Evolutionary conservation across 257 asterid species (phyloP).

Genomic region (Solanum chiquidenum): DNA sequence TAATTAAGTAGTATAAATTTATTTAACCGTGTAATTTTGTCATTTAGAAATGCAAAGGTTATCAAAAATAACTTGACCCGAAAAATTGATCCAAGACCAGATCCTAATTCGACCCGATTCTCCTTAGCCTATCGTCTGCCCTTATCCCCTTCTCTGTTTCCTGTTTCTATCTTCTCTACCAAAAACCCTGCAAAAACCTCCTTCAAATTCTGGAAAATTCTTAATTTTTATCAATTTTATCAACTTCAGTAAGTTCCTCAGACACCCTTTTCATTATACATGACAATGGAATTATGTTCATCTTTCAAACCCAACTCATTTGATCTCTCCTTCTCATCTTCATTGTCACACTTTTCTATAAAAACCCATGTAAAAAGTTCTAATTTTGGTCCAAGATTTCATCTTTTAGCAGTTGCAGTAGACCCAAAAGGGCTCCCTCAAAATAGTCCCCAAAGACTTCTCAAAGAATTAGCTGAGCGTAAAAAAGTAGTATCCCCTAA

Average conservation of each 20-base stretch:
- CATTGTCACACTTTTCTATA: slow-evolving; percentile 49
- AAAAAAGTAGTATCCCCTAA: slow-evolving; percentile 66
- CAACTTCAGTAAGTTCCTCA: neutral
- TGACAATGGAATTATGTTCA: slow-evolving; percentile 58
- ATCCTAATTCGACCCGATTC: neutral
- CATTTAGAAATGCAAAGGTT: neutral
- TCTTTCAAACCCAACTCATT: slow-evolving; percentile 41
- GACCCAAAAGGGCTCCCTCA: slow-evolving; percentile 83
- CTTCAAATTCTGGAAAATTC: slow-evolving; percentile 1
- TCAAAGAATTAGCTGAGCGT: slow-evolving; percentile 79
- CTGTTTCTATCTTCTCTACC: neutral
- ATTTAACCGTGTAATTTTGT: too few species aligned
- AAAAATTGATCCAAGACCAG: neutral
- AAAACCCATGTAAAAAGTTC: slow-evolving; percentile 46
- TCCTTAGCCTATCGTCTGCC: neutral
- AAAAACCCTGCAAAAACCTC: slow-evolving; percentile 50
- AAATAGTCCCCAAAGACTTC: slow-evolving; percentile 86
- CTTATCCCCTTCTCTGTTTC: slow-evolving; percentile 20
- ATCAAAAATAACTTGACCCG: neutral
- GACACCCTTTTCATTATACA: neutral
- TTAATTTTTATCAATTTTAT: neutral
- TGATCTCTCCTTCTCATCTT: slow-evolving; percentile 64
- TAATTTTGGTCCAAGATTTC: slow-evolving; percentile 11
- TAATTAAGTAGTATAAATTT: too few species aligned
- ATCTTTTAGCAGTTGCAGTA: slow-evolving; percentile 44